These are phyloP conservation scores for Phytophthora idaei DNA, from an alignment of 352 stramenopile genomes.

Conservation along the genomic window DNA sequence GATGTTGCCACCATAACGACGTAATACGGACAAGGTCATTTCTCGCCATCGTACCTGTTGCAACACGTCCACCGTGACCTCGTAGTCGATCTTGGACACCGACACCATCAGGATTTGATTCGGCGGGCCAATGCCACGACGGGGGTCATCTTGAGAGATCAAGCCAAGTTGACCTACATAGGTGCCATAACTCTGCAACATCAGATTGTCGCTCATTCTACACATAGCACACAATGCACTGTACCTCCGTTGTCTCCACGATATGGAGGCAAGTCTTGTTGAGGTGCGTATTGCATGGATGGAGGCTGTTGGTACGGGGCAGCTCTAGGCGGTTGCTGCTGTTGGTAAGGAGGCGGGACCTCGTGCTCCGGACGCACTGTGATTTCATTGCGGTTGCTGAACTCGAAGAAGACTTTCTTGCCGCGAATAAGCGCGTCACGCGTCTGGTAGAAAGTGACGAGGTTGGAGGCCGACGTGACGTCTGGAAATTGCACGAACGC, in stretches of 20 bases:
- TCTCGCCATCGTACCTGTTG: constrained; percentile 50
- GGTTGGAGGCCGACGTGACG: constrained; percentile 61
- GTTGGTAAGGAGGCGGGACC: constrained; percentile 25
- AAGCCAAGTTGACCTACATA: constrained; percentile 27
- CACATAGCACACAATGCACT: background rate
- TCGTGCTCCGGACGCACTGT: constrained; percentile 41
- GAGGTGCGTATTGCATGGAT: constrained; percentile 28
- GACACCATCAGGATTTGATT: constrained; percentile 84
- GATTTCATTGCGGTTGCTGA: constrained; percentile 72
- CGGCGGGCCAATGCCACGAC: constrained; percentile 44
- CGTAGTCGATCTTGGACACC: constrained; percentile 85
- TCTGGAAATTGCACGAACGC: constrained; percentile 85
- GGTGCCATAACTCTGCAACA: background rate
- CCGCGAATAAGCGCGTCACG: constrained; percentile 76
- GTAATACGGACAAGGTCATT: too few relatives aligned
- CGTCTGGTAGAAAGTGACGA: constrained; percentile 82
- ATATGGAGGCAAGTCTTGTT: constrained; percentile 24
- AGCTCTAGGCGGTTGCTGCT: constrained; percentile 27
- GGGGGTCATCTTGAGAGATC: constrained; percentile 26
- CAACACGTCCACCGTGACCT: constrained; percentile 80
- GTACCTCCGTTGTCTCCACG: constrained; percentile 25
- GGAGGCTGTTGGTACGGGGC: constrained; percentile 30
- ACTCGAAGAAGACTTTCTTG: constrained; percentile 84
- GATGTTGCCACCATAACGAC: background rate
- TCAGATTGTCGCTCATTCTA: constrained; percentile 1